Conservation (phyloP, 352 stramenopile genomes). For the Lagenidium sp. region DNA sequence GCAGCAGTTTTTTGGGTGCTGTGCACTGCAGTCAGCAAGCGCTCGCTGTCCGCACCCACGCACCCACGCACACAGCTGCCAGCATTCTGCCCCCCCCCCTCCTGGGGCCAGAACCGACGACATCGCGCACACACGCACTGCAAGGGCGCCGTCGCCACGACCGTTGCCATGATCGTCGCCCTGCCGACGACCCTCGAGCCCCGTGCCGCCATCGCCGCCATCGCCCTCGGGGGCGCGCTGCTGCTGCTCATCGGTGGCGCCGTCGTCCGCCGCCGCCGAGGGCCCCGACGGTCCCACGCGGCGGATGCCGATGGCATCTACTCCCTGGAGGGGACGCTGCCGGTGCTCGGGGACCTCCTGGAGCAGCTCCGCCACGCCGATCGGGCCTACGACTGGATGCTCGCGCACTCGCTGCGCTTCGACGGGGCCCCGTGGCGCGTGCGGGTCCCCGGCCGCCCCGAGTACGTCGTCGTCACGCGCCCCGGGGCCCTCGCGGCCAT, state of each 20-base stretch:
- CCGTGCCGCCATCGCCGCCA: neutral
- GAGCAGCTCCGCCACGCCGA: slow-evolving; percentile 15
- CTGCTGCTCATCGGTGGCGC: neutral
- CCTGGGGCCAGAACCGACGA: no score
- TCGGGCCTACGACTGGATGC: slow-evolving; percentile 42
- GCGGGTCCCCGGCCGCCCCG: slow-evolving; percentile 7
- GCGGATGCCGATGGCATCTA: slow-evolving; percentile 3
- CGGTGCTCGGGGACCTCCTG: slow-evolving; percentile 31
- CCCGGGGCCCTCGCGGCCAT: slow-evolving; percentile 22
- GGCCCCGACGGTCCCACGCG: neutral
- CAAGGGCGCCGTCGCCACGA: no score
- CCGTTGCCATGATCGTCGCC: no score
- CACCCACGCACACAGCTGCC: no score
- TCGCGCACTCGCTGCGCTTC: slow-evolving; percentile 6
- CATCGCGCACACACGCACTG: no score
- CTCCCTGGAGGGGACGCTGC: slow-evolving; percentile 11
- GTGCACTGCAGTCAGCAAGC: no score
- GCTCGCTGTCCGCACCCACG: no score
- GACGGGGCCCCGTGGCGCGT: slow-evolving; percentile 18
- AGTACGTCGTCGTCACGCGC: slow-evolving; percentile 13
- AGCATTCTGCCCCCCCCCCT: no score
- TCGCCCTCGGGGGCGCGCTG: neutral
- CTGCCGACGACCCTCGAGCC: no score
- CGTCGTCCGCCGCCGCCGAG: no score
- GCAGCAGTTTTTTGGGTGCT: no score